Evolutionary conservation across 768 basidiomycete genomes (phyloP).

Genomic region (Holtermannia corniformis): DNA sequence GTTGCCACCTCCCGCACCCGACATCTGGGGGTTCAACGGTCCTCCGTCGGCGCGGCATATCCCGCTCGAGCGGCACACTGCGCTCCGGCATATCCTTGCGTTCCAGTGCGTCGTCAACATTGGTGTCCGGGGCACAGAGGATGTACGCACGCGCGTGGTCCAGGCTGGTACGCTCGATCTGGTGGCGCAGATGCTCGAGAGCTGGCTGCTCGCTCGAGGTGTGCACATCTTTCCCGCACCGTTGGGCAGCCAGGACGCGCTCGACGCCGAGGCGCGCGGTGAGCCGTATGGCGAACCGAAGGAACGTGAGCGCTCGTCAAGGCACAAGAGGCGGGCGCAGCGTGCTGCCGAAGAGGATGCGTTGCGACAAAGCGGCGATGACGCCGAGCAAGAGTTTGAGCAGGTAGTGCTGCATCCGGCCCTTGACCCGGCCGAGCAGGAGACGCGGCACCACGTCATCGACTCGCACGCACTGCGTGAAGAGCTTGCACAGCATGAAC

Average conservation of each 20-base stretch:
- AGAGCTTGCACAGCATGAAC: too few relatives aligned
- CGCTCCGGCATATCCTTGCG: constrained; percentile 59
- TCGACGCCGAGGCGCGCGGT: constrained; percentile 14
- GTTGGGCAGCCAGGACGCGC: constrained; percentile 50
- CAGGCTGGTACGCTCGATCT: constrained; percentile 90
- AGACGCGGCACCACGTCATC: too few relatives aligned
- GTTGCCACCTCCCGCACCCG: constrained; percentile 15
- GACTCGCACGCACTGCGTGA: too few relatives aligned
- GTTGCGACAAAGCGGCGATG: not conserved
- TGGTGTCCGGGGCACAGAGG: constrained; percentile 88
- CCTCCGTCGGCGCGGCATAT: constrained; percentile 41
- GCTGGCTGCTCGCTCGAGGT: constrained; percentile 80
- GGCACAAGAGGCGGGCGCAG: too few relatives aligned
- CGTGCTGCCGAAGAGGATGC: too few relatives aligned
- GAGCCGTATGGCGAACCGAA: not conserved
- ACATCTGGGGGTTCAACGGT: constrained; percentile 39
- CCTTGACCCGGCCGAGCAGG: not conserved
- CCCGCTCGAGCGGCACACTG: constrained; percentile 31
- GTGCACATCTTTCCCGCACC: constrained; percentile 75
- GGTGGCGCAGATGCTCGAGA: constrained; percentile 85
- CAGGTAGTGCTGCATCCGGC: not conserved
- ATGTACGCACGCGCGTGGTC: constrained; percentile 80
- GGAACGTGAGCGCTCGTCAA: too few relatives aligned
- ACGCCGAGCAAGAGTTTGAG: not conserved
- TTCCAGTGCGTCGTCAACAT: constrained; percentile 97